Evolutionary conservation across 176 grass and related monocot genomes (phyloP).

Genomic region (Ensete glaucum): DNA sequence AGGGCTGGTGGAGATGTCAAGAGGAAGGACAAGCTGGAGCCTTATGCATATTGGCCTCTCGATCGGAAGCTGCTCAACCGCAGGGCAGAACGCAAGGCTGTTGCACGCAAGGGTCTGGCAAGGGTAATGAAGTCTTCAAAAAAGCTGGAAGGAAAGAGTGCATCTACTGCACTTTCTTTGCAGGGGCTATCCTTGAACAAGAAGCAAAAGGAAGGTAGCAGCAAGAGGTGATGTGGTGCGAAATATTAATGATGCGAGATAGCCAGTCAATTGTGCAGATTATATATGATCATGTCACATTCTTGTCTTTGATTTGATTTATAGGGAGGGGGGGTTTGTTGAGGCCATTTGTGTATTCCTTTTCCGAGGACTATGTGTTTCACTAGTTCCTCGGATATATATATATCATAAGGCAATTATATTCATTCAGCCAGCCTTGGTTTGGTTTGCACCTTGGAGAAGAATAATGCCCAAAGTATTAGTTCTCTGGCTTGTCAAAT

Average conservation of each 20-base stretch:
- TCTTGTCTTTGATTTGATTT: neutral
- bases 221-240: neutral
- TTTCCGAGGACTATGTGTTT: neutral
- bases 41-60: constrained; percentile 84
- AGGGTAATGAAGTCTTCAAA: constrained; percentile 75
- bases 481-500: too few species aligned
- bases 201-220: constrained; percentile 34
- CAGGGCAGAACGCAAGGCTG: constrained; percentile 56
- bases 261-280: neutral
- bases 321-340: neutral
- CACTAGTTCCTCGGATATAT: neutral
- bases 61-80: constrained; percentile 82
- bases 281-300: neutral
- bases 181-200: constrained; percentile 29
- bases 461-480: too few species aligned
- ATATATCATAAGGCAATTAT: too few species aligned
- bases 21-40: constrained; percentile 89
- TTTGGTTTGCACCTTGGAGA: too few species aligned
- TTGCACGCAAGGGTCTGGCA: constrained; percentile 73
- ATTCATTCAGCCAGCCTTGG: too few species aligned
- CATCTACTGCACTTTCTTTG: constrained; percentile 36
- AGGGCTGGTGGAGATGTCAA: constrained; percentile 71
- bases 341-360: neutral
- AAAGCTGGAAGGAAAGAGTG: constrained; percentile 73
- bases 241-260: neutral